Percentiles rank a stretch among this genome's conserved stretches.
These are phyloP conservation scores for Fusarium torulosum DNA, from an alignment of 2,329 filamentous ascomycete species.

Conservation along the genomic window DNA sequence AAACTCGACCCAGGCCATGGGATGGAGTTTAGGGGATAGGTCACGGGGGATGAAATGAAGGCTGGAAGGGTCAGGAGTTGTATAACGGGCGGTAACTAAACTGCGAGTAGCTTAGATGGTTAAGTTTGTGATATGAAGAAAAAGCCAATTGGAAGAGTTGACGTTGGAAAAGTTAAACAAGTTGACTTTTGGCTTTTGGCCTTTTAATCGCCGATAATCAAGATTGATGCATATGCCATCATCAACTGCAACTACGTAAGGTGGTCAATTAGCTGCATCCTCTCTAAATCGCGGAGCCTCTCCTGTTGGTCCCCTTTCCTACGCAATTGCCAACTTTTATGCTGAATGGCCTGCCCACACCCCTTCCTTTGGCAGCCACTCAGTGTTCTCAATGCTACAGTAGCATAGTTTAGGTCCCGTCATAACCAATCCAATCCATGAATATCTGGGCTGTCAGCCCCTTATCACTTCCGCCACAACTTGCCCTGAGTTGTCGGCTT, in stretches of 20 bases:
- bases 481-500: slow-evolving; percentile 14
- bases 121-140: neutral
- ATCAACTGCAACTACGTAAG: neutral
- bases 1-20: slow-evolving; percentile 38
- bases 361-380: slow-evolving; percentile 32
- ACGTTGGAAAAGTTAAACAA: neutral
- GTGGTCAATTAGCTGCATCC: slow-evolving; percentile 25
- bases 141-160: neutral
- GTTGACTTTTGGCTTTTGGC: neutral
- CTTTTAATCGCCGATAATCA: neutral
- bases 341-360: slow-evolving; percentile 10
- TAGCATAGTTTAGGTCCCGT: slow-evolving; percentile 6
- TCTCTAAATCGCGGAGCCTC: slow-evolving; percentile 27
- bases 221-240: neutral
- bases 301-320: slow-evolving; percentile 19
- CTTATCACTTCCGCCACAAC: slow-evolving; percentile 30
- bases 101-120: neutral
- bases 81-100: slow-evolving; percentile 19
- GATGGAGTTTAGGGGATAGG: neutral
- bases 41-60: slow-evolving; percentile 13
- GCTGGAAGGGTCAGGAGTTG: slow-evolving; percentile 12
- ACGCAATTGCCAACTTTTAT: slow-evolving; percentile 30
- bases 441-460: slow-evolving; percentile 12
- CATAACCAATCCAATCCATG: no score
- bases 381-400: slow-evolving; percentile 21